Evolutionary conservation across 345 rosid genomes (phyloP).

Genomic region (Passiflora organensis): DNA sequence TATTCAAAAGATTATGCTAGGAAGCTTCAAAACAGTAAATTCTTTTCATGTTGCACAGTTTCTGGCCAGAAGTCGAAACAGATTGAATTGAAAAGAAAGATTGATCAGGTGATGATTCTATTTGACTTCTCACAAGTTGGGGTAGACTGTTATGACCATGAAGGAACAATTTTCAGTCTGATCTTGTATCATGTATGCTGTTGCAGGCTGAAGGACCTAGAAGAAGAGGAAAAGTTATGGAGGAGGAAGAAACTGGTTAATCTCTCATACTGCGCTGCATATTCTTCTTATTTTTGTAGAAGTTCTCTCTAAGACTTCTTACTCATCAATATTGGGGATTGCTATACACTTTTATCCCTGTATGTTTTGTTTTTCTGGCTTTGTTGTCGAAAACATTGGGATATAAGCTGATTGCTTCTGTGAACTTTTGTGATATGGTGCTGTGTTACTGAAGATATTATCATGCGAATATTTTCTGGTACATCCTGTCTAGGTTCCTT

Average conservation of each 20-base stretch:
- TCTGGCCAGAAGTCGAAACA: conserved; percentile 27
- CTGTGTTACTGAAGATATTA: too few species aligned
- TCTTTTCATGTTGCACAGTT: conserved; percentile 27
- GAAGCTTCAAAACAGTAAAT: conserved; percentile 14
- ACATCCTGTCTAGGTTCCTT: too few species aligned
- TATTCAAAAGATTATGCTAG: neutral
- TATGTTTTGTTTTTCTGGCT: neutral
- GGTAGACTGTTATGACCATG: conserved; percentile 5
- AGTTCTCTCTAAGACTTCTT: neutral
- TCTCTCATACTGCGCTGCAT: too few species aligned
- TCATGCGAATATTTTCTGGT: too few species aligned
- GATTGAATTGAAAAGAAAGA: conserved; percentile 26
- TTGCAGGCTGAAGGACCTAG: conserved; percentile 35
- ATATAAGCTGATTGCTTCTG: too few species aligned
- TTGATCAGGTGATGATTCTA: conserved; percentile 26
- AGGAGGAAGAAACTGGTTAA: conserved; percentile 22
- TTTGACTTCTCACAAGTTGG: neutral
- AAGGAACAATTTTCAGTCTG: neutral
- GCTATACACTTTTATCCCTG: neutral
- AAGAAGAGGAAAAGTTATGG: conserved; percentile 32
- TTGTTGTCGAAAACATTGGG: neutral
- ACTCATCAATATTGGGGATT: neutral
- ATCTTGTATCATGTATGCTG: conserved; percentile 8
- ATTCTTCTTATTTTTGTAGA: neutral
- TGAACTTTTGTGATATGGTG: too few species aligned